Conservation (phyloP, 345 rosid species). For the Microcos paniculata region DNA sequence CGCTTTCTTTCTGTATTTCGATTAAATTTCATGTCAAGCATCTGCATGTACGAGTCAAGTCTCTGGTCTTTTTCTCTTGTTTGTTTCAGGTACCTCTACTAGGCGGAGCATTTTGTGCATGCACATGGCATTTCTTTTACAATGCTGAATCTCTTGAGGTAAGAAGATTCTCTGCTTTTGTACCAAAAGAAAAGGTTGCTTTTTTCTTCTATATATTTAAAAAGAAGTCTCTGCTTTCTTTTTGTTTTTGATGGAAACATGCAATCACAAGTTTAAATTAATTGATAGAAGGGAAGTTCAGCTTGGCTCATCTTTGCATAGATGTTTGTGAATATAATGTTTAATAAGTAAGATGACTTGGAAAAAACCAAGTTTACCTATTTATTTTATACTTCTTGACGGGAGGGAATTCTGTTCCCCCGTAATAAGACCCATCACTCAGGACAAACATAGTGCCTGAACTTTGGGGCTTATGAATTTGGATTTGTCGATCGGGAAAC, state of each 20-base stretch:
- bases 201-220: no score
- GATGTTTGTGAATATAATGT: neutral
- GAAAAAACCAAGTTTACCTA: conserved; percentile 3
- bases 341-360: neutral
- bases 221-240: neutral
- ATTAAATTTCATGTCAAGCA: neutral
- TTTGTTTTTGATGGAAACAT: neutral
- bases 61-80: conserved; percentile 2
- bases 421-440: neutral
- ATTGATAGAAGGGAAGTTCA: neutral
- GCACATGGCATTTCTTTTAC: conserved; percentile 98
- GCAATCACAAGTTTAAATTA: neutral
- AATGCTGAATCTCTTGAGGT: conserved; percentile 94
- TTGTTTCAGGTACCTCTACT: conserved; percentile 73
- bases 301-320: neutral
- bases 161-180: conserved; percentile 9
- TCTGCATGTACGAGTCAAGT: neutral
- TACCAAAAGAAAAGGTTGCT: no score
- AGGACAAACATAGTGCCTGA: neutral
- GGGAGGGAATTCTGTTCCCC: neutral
- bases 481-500: neutral
- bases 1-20: neutral
- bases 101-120: conserved; percentile 98
- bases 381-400: neutral
- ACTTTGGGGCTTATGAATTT: neutral